Conservation (phyloP, 768 basidiomycete genomes). For the Leccinum subgranulosum region DNA sequence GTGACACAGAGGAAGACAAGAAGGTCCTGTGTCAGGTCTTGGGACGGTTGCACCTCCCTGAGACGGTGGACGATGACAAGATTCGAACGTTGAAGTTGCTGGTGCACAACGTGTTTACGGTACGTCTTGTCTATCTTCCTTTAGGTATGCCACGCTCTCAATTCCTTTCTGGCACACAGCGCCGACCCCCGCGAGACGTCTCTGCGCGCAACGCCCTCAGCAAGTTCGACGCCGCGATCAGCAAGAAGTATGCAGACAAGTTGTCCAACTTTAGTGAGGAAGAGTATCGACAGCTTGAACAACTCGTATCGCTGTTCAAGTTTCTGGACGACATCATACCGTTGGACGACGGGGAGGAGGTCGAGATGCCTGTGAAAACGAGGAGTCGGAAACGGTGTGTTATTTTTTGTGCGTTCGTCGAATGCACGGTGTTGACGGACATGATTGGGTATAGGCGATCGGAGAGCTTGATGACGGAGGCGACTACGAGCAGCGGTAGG, state of each 20-base stretch:
- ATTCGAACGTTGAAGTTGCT: constrained; percentile 61
- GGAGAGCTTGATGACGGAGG: constrained; percentile 49
- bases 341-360: constrained; percentile 56
- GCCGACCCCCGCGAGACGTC: constrained; percentile 56
- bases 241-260: constrained; percentile 70
- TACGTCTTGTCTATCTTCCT: not conserved
- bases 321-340: constrained; percentile 73
- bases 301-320: constrained; percentile 61
- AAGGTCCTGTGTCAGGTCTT: constrained; percentile 65
- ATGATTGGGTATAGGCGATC: constrained; percentile 46
- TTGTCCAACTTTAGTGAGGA: constrained; percentile 71
- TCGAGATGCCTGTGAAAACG: constrained; percentile 35
- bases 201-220: constrained; percentile 64
- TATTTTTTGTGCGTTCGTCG: not conserved
- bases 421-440: not conserved
- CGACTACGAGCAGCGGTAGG: constrained; percentile 40
- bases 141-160: not conserved
- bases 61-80: constrained; percentile 65
- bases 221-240: constrained; percentile 63
- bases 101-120: constrained; percentile 39
- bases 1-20: constrained; percentile 50
- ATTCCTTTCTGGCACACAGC: constrained; percentile 32
- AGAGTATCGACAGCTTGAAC: constrained; percentile 57
- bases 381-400: constrained; percentile 52
- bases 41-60: constrained; percentile 63